Conservation (phyloP, 2,329 filamentous ascomycete genomes). For the Rugonectria rugulosa region DNA sequence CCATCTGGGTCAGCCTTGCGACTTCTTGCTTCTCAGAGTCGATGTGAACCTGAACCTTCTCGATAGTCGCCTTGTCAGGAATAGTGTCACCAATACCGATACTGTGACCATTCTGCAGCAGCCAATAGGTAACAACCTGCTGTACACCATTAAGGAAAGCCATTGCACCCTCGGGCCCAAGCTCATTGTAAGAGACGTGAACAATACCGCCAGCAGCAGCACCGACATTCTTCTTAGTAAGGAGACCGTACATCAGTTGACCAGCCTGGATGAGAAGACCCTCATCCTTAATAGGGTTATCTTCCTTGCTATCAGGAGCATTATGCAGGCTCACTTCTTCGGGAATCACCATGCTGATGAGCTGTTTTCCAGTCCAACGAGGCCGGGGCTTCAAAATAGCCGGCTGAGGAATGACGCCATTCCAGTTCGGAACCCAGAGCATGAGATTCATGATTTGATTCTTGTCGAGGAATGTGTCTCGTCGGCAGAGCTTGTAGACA, state of each 20-base stretch:
- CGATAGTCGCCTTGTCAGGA: slow-evolving; percentile 84
- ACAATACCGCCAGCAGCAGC: slow-evolving; percentile 90
- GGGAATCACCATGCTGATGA: slow-evolving; percentile 92
- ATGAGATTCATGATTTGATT: slow-evolving; percentile 96
- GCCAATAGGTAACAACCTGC: slow-evolving; percentile 95
- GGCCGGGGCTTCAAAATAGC: slow-evolving; percentile 94
- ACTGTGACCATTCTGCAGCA: slow-evolving; percentile 94
- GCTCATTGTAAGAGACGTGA: slow-evolving; percentile 95
- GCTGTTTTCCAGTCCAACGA: slow-evolving; percentile 97
- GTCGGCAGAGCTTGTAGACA: slow-evolving; percentile 94
- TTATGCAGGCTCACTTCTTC: slow-evolving; percentile 79
- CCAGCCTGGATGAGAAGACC: slow-evolving; percentile 86
- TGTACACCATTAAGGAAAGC: slow-evolving; percentile 96
- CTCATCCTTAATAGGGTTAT: slow-evolving; percentile 73
- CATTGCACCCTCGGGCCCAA: slow-evolving; percentile 85
- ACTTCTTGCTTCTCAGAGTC: slow-evolving; percentile 84
- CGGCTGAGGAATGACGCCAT: slow-evolving; percentile 90
- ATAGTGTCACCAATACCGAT: slow-evolving; percentile 99
- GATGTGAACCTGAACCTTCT: slow-evolving; percentile 84
- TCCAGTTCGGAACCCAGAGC: slow-evolving; percentile 98
- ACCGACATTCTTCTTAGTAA: slow-evolving; percentile 94
- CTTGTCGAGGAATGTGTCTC: slow-evolving; percentile 89
- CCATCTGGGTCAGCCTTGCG: slow-evolving; percentile 74
- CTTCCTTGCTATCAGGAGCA: slow-evolving; percentile 68
- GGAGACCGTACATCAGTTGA: slow-evolving; percentile 86